Evolutionary conservation across 2,329 filamentous ascomycete genomes (phyloP).

Genomic region (Myriosclerotinia scirpicola): DNA sequence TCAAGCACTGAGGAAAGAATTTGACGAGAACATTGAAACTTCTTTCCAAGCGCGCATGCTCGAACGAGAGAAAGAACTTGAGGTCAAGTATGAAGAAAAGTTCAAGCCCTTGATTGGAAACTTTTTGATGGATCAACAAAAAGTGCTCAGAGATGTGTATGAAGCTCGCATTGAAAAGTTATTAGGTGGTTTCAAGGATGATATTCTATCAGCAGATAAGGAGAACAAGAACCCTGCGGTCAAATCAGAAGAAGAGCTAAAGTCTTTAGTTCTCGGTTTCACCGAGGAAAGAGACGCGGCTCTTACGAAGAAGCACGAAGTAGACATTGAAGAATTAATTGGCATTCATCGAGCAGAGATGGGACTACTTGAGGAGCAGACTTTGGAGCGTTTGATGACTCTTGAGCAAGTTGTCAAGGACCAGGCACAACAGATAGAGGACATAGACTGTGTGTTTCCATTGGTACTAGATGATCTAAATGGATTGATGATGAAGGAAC

Average conservation of each 20-base stretch:
- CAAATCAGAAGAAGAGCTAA: constrained; percentile 16
- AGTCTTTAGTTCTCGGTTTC: neutral
- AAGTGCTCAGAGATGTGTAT: constrained; percentile 2
- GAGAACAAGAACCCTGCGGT: neutral
- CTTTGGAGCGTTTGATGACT: neutral
- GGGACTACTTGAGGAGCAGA: constrained; percentile 12
- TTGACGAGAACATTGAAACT: neutral
- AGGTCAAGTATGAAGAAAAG: constrained; percentile 17
- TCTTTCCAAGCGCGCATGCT: neutral
- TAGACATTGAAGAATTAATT: constrained; percentile 12
- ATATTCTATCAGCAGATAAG: constrained; percentile 3
- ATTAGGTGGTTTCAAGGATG: neutral
- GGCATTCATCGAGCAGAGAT: constrained; percentile 5
- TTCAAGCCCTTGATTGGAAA: constrained; percentile 16
- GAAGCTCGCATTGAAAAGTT: constrained; percentile 10
- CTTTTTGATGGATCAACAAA: constrained; percentile 17
- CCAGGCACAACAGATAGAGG: constrained; percentile 14
- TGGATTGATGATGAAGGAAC: constrained; percentile 11
- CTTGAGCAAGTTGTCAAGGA: constrained; percentile 3
- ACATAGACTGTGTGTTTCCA: constrained; percentile 12
- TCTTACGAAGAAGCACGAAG: neutral
- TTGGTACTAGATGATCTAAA: constrained; percentile 10
- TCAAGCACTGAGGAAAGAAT: constrained; percentile 9
- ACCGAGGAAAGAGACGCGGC: neutral
- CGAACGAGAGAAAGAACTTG: constrained; percentile 16